Evolutionary conservation across 2,329 filamentous ascomycete genomes (phyloP).

Genomic region (Diaporthe caulivora): DNA sequence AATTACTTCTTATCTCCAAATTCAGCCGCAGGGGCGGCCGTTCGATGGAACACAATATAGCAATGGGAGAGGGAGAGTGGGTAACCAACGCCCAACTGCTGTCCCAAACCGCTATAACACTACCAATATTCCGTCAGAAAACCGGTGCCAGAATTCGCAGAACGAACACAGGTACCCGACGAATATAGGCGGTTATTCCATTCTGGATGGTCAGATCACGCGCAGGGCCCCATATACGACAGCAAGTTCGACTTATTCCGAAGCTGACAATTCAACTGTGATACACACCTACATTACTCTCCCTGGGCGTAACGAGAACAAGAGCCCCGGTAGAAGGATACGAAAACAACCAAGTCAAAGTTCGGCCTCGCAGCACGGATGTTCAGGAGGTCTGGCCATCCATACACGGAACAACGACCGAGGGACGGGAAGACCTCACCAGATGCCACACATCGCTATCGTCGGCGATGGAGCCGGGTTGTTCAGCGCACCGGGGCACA

Average conservation of each 20-base stretch:
- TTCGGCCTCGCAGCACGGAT: background rate
- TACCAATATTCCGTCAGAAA: background rate
- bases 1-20: background rate
- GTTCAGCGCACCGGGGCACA: background rate
- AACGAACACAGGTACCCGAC: background rate
- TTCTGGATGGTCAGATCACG: background rate
- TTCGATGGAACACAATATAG: background rate
- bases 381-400: background rate
- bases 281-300: background rate
- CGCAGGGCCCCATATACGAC: background rate
- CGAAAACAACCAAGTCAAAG: background rate
- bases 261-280: background rate
- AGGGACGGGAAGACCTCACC: background rate
- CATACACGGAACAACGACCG: background rate
- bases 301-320: background rate
- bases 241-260: background rate
- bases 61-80: background rate
- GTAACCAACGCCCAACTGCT: background rate
- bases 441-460: background rate
- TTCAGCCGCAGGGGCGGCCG: too few species aligned
- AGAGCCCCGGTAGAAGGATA: background rate
- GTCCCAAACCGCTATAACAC: background rate
- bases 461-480: background rate
- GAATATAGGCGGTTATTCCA: background rate
- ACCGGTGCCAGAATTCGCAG: background rate